Evolutionary conservation across 176 grass and related monocot genomes (phyloP).

Genomic region (Eragrostis nindensis): DNA sequence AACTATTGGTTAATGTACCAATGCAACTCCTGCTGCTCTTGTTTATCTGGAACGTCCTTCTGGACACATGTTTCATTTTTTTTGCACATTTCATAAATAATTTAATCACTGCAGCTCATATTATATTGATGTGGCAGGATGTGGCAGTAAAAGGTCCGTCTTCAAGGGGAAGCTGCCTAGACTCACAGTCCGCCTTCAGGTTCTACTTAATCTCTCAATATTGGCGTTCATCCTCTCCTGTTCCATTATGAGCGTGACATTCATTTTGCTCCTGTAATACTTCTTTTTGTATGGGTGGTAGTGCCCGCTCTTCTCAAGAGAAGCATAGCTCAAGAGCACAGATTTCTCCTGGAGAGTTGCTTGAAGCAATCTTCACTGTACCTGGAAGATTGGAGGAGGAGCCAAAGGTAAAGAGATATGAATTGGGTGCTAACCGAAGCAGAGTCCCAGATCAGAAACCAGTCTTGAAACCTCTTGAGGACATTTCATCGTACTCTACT

Average conservation of each 20-base stretch:
- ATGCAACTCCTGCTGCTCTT: slow-evolving; percentile 4
- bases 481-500: slow-evolving; percentile 47
- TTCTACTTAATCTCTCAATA: slow-evolving; percentile 24
- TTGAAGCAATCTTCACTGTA: slow-evolving; percentile 78
- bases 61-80: slow-evolving; percentile 22
- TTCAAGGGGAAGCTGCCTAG: slow-evolving; percentile 30
- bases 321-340: slow-evolving; percentile 35
- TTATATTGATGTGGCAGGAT: slow-evolving; percentile 48
- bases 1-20: background rate
- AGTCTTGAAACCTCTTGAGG: slow-evolving; percentile 70
- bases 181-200: slow-evolving; percentile 47
- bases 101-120: slow-evolving; percentile 6
- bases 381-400: slow-evolving; percentile 69
- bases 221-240: background rate
- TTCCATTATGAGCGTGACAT: background rate
- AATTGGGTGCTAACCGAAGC: slow-evolving; percentile 66
- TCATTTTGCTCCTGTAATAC: slow-evolving; percentile 4
- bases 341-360: slow-evolving; percentile 66
- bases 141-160: slow-evolving; percentile 20
- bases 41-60: background rate
- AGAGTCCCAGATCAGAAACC: slow-evolving; percentile 60
- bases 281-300: slow-evolving; percentile 37
- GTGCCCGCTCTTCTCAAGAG: slow-evolving; percentile 31
- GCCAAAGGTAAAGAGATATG: slow-evolving; percentile 54
- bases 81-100: slow-evolving; percentile 17